Base-by-base conservation (phyloP, 768 basidiomycete genomes). In the Austroboletus eburneus region DNA sequence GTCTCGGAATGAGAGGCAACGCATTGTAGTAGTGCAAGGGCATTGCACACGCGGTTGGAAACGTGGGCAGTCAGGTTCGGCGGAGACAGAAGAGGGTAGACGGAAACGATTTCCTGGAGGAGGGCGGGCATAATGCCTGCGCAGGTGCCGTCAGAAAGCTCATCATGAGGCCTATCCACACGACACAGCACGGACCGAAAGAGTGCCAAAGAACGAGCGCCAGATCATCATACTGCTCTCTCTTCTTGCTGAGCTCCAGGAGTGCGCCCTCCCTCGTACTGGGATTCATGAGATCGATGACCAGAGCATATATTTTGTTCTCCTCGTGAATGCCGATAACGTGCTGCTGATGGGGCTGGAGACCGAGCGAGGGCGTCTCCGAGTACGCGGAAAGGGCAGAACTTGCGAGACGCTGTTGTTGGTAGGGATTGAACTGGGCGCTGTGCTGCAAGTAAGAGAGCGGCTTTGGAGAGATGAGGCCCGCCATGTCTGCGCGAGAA, bases 11-110 rank as follows among this genome's bases (percentile, higher is more conserved):
- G 96, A 51, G 92, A 95, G 21, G 96, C 96, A 39, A 99, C 96
- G 66, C 96, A 99, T 71, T 99, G 96, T 41, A 99, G 74, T 36
- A 99, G 80, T 8, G 96, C 96, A 38, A 99, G 81, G 21, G 96
- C 95, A 69, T 99, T 99, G 75, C 96, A 99, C 40, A 99, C 96
- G 41, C 96, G 85, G 69, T 99, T 99, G 10, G 93, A 96, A 39
- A 93, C 92, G 69, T 95, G 94, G 2, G 96, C 96, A 13, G 93
- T 96, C 48, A 99, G 81, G 57, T 92, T 89, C 4, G 96, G 94
- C 0, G 96, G 96, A 9, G 90, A 90, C 45, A 99, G 80, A 45
- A 94, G 77, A 5, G 95, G 94, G 68, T 99, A 99, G 40, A 99
- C 96, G 20, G 94, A 92, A 42, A 98, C 92, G 61, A 99, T 98